Conservation (phyloP, 371 early-diverging fungal genomes). For the Ordospora colligata region DNA sequence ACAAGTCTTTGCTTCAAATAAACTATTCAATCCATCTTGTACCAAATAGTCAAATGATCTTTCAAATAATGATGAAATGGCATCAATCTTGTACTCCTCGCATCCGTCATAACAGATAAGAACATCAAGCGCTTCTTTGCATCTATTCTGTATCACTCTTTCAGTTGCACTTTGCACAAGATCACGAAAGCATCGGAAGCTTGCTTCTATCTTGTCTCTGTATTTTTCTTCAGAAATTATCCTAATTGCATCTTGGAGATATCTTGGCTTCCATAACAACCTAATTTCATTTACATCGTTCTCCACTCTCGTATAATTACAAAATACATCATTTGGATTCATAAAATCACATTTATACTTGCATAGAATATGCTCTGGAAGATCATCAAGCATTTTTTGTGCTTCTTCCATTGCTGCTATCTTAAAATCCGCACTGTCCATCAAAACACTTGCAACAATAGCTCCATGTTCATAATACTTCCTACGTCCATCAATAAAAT, state of each 20-base stretch:
- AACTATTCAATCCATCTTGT: neutral
- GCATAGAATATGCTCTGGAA: neutral
- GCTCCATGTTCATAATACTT: slow-evolving; percentile 5
- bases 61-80: neutral
- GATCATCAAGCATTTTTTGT: neutral
- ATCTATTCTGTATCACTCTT: neutral
- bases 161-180: neutral
- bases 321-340: neutral
- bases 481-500: slow-evolving; percentile 2
- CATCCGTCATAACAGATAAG: neutral
- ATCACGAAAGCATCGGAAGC: neutral
- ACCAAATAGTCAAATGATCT: neutral
- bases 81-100: slow-evolving; percentile 5
- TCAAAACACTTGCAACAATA: slow-evolving; percentile 4
- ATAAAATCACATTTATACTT: neutral
- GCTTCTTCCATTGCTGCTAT: neutral
- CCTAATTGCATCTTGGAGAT: neutral
- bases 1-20: neutral
- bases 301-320: neutral
- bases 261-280: neutral
- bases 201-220: neutral
- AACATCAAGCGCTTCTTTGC: neutral
- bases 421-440: neutral
- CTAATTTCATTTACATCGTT: neutral
- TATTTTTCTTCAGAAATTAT: neutral